Evolutionary conservation across 2,329 filamentous ascomycete species (phyloP), one percentile per base, ranked within the genome.

Genomic region (Penicillium hordei): DNA sequence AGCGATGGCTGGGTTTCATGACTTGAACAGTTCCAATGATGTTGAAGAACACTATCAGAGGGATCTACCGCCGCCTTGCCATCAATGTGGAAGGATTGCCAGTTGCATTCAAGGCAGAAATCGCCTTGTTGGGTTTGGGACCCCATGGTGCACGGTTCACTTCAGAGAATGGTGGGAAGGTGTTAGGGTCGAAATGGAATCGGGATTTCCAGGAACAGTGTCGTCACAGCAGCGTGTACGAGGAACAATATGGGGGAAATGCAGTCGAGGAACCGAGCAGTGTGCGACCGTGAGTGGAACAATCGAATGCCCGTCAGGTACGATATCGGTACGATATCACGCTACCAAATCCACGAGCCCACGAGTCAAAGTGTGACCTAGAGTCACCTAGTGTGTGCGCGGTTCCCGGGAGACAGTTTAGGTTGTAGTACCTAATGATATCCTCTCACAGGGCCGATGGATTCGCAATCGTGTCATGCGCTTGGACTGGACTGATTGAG

Each of bases 31-130:
- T 63, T 64, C 73, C 71, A 74, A 36, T 68, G 64, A 42, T 63
- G 55, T 55, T 65, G 55, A 33, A 62, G 43, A 19, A 57, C 60
- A 25, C 60, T 62, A 51, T 62, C 64, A 12, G 69, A 54, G 4
- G 65, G 45, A 21, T 68, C 64, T 21, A 67, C 60, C 23, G 69
- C 49, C 39, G 67, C 61, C 60, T 71, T 70, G 8, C 68, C 66
- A 55, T 72, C 70, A 39, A 75, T 69, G 59, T 74, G 69, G 39
- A 76, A 73, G 4, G 68, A 64, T 48, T 76, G 72, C 75, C 75
- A 77, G 44, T 74, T 73, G 58, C 75, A 78, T 64, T 76, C 74
- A 25, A 77, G 70, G 60, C 75, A 77, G 60, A 72, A 75, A 52
- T 73, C 69, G 49, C 69, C 67, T 43, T 63, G 61, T 53, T 68